A percentile compares a stretch with the other conserved stretches of the same genome.
Conservation (phyloP, 2,329 filamentous ascomycete genomes). For the Alternaria sp. region DNA sequence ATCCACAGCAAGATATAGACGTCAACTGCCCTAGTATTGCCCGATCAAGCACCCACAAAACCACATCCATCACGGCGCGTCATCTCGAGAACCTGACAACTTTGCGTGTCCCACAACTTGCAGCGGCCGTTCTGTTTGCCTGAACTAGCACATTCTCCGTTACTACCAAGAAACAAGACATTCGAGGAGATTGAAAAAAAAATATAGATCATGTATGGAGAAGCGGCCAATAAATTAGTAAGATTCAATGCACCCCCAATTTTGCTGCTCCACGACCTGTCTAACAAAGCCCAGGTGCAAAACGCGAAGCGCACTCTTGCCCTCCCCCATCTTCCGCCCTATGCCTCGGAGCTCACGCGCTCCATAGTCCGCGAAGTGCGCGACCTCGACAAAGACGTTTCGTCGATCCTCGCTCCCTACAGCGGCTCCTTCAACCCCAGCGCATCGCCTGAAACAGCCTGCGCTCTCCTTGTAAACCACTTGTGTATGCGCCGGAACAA, state of each 20-base stretch:
- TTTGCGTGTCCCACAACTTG: not conserved
- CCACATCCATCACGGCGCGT: not conserved
- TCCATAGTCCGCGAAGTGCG: slow-evolving; percentile 89
- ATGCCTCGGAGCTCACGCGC: slow-evolving; percentile 90
- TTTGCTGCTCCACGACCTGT: not conserved
- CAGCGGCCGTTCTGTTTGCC: not conserved
- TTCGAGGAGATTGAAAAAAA: not conserved
- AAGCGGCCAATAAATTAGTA: slow-evolving; percentile 85
- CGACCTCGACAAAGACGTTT: slow-evolving; percentile 87
- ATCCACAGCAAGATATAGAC: not conserved
- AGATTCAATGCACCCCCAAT: slow-evolving; percentile 22
- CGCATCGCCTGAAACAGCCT: slow-evolving; percentile 82
- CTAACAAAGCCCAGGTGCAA: slow-evolving; percentile 70
- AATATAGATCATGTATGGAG: slow-evolving; percentile 76
- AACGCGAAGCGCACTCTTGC: slow-evolving; percentile 95
- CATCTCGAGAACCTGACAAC: not conserved
- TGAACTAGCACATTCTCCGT: not conserved
- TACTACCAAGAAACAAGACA: not conserved
- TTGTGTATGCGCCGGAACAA: slow-evolving; percentile 96
- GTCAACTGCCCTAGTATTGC: not conserved
- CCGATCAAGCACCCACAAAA: not conserved
- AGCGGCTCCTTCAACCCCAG: slow-evolving; percentile 85
- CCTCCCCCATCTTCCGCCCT: slow-evolving; percentile 84
- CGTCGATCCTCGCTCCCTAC: slow-evolving; percentile 80
- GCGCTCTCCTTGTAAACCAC: slow-evolving; percentile 90